phyloP scores from a whole-genome alignment of 192 early-diverging fungal species.

The Coemansia sp. region DNA sequence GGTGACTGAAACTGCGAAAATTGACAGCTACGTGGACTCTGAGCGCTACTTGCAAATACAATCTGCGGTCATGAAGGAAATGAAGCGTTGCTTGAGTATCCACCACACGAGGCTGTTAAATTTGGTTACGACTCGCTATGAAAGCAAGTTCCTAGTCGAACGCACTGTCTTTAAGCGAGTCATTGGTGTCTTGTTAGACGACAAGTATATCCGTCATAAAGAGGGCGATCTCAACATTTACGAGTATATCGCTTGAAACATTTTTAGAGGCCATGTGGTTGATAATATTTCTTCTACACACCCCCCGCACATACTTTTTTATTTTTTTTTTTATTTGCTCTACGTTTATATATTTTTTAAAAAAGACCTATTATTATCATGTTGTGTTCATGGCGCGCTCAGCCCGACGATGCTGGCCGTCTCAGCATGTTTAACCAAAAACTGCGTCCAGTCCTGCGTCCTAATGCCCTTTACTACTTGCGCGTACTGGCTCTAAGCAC shows the following conservation, averaged over 20 bases:
- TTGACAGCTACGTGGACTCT: slow-evolving; percentile 75
- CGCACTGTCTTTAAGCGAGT: background rate
- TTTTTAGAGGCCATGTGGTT: background rate
- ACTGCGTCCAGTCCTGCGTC: slow-evolving; percentile 4
- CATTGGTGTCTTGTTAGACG: background rate
- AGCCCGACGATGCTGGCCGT: background rate
- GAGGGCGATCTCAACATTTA: background rate
- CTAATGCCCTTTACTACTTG: slow-evolving; percentile 22
- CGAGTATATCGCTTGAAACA: background rate
- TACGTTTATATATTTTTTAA: background rate
- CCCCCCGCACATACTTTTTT: background rate
- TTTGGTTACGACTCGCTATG: background rate
- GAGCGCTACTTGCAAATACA: background rate
- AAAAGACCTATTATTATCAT: background rate
- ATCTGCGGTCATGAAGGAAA: background rate
- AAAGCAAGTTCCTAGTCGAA: background rate
- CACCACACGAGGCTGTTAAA: background rate
- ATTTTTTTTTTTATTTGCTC: background rate
- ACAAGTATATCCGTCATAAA: background rate
- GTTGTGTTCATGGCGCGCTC: background rate
- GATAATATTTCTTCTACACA: background rate
- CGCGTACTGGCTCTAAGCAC: slow-evolving; percentile 9
- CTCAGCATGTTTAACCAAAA: slow-evolving; percentile 9
- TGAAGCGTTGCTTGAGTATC: background rate
- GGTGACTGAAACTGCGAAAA: slow-evolving; percentile 75